Conservation (phyloP, 2,329 filamentous ascomycete genomes). For the Basipetospora chlamydospora region DNA sequence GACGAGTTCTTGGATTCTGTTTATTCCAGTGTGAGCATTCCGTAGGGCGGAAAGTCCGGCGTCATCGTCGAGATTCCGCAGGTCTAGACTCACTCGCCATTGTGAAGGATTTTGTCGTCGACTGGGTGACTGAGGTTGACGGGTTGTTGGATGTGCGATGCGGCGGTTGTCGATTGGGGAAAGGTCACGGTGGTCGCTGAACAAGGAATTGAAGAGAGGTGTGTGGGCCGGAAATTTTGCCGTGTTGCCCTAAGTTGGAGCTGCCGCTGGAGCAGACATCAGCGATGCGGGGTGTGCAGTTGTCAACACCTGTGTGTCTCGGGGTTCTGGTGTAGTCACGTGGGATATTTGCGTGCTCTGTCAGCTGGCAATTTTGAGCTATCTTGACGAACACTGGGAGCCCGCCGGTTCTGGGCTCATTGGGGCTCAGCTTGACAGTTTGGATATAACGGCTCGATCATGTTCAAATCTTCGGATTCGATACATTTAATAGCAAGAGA, state of each 20-base stretch:
- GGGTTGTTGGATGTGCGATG: too few relatives aligned
- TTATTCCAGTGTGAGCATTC: slow-evolving; percentile 4
- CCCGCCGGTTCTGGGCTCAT: too few relatives aligned
- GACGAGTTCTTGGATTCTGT: slow-evolving; percentile 99
- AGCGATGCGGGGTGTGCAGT: slow-evolving; percentile 2
- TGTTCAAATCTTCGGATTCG: too few relatives aligned
- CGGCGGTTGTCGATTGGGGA: too few relatives aligned
- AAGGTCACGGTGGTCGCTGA: too few relatives aligned
- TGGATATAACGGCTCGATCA: too few relatives aligned
- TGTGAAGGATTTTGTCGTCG: slow-evolving; percentile 5
- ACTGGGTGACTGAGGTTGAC: too few relatives aligned
- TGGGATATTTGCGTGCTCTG: background rate
- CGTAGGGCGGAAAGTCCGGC: background rate
- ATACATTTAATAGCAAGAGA: too few relatives aligned
- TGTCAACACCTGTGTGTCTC: background rate
- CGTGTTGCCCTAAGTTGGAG: slow-evolving; percentile 5
- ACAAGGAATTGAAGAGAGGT: slow-evolving; percentile 5
- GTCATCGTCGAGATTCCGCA: background rate
- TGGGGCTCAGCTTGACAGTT: too few relatives aligned
- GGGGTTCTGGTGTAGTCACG: background rate
- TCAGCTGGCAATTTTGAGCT: too few relatives aligned
- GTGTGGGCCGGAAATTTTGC: slow-evolving; percentile 5
- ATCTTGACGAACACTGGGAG: too few relatives aligned
- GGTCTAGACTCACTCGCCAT: slow-evolving; percentile 4
- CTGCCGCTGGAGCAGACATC: too few relatives aligned